Conservation (phyloP, 139 green algal genomes). For the Micractinium sp. region DNA sequence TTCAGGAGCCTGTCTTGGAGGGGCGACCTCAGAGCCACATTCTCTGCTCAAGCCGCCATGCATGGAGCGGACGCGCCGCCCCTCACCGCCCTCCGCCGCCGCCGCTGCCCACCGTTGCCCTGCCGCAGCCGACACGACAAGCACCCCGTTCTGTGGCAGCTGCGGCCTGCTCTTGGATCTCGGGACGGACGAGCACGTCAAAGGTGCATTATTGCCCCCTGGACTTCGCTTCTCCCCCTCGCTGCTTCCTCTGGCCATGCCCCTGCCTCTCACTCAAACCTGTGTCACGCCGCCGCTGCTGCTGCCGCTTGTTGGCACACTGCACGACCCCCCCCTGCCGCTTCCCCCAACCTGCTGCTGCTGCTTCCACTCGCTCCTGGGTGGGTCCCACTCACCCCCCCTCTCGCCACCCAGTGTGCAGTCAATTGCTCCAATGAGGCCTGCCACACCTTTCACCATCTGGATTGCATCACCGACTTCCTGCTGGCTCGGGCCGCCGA, state of each 20-base stretch:
- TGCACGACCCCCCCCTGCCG: background rate
- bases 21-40: too few relatives aligned
- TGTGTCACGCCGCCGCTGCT: too few relatives aligned
- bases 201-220: background rate
- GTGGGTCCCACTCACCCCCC: too few relatives aligned
- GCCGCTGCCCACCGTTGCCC: too few relatives aligned
- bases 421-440: background rate
- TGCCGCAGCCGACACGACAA: too few relatives aligned
- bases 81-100: too few relatives aligned
- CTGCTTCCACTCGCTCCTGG: background rate
- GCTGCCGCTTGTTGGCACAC: background rate
- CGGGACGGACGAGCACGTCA: background rate
- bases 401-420: background rate
- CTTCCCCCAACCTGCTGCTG: background rate
- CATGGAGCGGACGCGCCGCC: too few relatives aligned
- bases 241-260: too few relatives aligned
- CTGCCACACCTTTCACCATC: background rate
- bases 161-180: background rate
- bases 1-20: too few relatives aligned
- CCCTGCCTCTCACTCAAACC: too few relatives aligned
- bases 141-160: background rate
- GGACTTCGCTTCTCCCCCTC: background rate
- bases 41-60: too few relatives aligned
- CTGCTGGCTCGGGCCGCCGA: background rate
- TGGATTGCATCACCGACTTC: background rate